Conservation (phyloP, 176 grass and related monocot species). For the Aegilops bicornis region DNA sequence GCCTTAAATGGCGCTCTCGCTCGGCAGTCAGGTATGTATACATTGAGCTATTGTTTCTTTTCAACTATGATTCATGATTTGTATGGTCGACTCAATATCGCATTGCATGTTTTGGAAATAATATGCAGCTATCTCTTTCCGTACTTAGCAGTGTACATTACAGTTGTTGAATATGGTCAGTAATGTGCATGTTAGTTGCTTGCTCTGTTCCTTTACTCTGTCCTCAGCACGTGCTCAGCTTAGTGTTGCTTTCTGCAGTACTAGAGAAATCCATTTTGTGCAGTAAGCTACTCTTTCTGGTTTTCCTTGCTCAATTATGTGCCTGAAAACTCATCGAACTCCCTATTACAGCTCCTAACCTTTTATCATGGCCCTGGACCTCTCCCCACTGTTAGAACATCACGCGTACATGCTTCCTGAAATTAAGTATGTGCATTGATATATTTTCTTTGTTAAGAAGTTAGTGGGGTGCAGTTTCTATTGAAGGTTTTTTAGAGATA, state of each 20-base stretch:
- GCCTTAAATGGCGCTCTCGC: conserved; percentile 50
- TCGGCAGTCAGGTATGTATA: conserved; percentile 49
- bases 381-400: background rate
- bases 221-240: background rate
- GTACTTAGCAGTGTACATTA: background rate
- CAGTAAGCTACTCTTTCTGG: background rate
- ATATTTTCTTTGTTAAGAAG: no score
- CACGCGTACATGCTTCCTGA: no score
- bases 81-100: background rate
- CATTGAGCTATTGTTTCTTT: background rate
- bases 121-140: background rate
- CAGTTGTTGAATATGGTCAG: background rate
- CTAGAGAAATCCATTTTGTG: background rate
- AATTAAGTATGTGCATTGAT: no score
- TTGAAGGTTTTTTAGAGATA: no score
- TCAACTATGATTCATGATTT: background rate
- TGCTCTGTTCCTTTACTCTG: background rate
- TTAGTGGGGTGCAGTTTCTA: no score
- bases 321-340: background rate
- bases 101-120: background rate
- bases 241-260: background rate
- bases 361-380: background rate
- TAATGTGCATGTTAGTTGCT: background rate
- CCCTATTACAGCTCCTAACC: background rate
- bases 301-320: background rate